Evolutionary conservation across 345 rosid genomes (phyloP).

Genomic region (Garcia nutans): DNA sequence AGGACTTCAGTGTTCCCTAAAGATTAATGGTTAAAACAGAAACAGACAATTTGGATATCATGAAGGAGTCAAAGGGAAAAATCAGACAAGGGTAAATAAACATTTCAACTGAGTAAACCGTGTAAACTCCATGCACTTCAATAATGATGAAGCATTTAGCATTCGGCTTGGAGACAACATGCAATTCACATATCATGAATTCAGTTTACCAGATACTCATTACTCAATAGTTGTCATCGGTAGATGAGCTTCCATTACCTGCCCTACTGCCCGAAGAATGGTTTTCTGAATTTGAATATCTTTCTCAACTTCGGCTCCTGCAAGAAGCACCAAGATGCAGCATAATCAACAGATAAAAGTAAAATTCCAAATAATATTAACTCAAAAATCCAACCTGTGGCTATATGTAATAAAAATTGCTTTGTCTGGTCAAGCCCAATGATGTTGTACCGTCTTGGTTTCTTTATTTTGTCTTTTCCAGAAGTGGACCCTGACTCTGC

Average conservation of each 20-base stretch:
- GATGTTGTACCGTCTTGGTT: conserved; percentile 69
- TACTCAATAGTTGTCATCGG: conserved; percentile 10
- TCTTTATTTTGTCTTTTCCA: conserved; percentile 88
- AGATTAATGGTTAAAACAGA: not conserved
- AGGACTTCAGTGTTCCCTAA: conserved; percentile 1
- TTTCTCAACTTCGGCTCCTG: conserved; percentile 81
- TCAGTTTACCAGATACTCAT: conserved; percentile 5
- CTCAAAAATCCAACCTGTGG: conserved; percentile 53
- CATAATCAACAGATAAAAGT: conserved; percentile 10
- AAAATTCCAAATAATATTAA: not conserved
- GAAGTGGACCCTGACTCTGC: conserved; percentile 66
- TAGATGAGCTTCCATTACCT: conserved; percentile 48
- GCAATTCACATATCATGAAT: not conserved
- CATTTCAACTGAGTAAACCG: not conserved
- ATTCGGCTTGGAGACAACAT: not conserved
- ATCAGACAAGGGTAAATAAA: not conserved
- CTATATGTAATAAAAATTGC: conserved; percentile 75
- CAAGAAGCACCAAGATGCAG: conserved; percentile 19
- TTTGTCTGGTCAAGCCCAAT: conserved; percentile 76
- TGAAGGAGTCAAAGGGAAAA: not conserved
- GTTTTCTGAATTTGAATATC: conserved; percentile 70
- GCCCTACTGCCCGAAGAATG: conserved; percentile 79
- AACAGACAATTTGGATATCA: not conserved
- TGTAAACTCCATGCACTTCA: not conserved
- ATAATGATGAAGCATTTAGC: not conserved